These are phyloP conservation scores for Lactarius tabidus DNA, from an alignment of 768 basidiomycete genomes.

Conservation along the genomic window DNA sequence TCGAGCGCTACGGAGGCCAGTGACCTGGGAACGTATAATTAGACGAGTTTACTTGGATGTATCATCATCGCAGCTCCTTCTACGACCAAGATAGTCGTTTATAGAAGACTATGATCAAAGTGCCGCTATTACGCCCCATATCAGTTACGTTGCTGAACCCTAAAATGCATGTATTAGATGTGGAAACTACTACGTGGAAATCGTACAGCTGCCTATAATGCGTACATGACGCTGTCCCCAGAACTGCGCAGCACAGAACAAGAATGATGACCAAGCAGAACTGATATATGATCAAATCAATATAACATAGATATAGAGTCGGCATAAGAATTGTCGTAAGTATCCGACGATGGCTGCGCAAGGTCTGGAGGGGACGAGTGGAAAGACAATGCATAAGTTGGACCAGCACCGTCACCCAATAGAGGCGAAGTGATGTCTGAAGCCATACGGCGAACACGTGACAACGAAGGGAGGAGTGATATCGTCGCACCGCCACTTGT, in stretches of 20 bases:
- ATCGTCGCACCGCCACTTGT: neutral
- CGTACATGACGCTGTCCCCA: slow-evolving; percentile 2
- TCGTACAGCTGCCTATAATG: slow-evolving; percentile 19
- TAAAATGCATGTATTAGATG: slow-evolving; percentile 11
- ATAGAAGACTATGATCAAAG: neutral
- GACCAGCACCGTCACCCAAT: slow-evolving; percentile 1
- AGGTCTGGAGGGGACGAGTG: slow-evolving; percentile 13
- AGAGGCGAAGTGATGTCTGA: slow-evolving; percentile 8
- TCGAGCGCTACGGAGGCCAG: slow-evolving; percentile 42
- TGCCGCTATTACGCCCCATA: neutral
- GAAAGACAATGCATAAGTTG: slow-evolving; percentile 7
- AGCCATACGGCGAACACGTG: slow-evolving; percentile 15
- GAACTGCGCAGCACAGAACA: slow-evolving; percentile 12
- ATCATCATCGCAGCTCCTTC: neutral
- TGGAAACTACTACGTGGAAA: slow-evolving; percentile 8
- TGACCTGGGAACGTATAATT: neutral
- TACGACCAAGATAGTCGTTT: neutral
- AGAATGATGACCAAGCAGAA: slow-evolving; percentile 9
- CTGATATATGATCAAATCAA: slow-evolving; percentile 12
- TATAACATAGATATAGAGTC: slow-evolving; percentile 18
- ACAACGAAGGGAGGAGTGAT: slow-evolving; percentile 14
- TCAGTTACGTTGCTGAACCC: neutral
- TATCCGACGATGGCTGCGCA: slow-evolving; percentile 11
- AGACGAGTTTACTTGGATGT: neutral
- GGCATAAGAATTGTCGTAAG: slow-evolving; percentile 17